Conservation (phyloP, 371 early-diverging fungal species). For the Apophysomyces elegans region DNA sequence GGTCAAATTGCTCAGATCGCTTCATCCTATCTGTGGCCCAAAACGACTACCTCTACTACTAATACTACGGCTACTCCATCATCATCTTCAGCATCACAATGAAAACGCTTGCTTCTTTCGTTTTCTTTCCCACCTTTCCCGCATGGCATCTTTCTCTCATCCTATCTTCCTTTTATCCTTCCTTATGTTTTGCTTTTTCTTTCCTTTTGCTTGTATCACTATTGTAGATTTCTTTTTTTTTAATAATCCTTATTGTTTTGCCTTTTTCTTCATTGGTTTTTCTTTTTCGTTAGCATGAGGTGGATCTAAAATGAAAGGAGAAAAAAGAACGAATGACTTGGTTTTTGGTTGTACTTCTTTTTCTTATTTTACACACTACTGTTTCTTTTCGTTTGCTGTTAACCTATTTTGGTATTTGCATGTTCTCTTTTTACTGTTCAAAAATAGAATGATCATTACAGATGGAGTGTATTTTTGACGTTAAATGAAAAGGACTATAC, state of each 20-base stretch:
- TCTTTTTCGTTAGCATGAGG: background rate
- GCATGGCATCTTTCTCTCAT: background rate
- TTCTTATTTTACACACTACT: no score
- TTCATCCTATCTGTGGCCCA: constrained; percentile 2
- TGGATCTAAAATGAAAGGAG: no score
- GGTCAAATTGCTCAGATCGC: constrained; percentile 6
- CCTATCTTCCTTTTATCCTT: background rate
- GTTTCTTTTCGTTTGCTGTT: no score
- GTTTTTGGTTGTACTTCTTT: no score
- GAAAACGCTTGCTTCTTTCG: background rate
- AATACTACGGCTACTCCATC: background rate
- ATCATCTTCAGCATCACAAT: background rate
- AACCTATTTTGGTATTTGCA: no score
- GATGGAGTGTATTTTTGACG: no score
- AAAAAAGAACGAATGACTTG: no score
- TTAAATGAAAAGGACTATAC: no score
- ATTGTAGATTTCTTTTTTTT: constrained; percentile 2
- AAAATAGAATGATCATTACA: no score
- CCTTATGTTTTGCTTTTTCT: background rate
- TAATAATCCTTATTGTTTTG: background rate
- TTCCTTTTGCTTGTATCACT: constrained; percentile 7
- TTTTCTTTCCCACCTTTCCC: background rate
- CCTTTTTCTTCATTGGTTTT: background rate
- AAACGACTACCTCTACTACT: background rate
- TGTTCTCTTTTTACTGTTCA: no score